Evolutionary conservation across 2,329 filamentous ascomycete species (phyloP).

Genomic region (Phoma sp.): DNA sequence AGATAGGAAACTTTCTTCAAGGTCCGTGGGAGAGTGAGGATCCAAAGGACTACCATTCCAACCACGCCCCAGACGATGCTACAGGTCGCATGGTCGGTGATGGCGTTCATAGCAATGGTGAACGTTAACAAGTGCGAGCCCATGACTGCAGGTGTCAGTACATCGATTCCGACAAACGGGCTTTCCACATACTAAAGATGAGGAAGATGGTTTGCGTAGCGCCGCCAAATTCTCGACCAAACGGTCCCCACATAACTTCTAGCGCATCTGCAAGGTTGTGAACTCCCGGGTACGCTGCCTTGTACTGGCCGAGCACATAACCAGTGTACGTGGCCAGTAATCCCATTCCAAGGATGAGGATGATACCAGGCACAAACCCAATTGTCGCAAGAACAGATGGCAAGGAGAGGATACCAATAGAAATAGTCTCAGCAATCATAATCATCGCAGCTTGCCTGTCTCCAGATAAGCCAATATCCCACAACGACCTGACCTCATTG

Average conservation of each 20-base stretch:
- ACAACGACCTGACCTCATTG: constrained; percentile 20
- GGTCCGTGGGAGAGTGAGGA: constrained; percentile 69
- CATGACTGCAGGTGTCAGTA: constrained; percentile 10
- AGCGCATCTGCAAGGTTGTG: constrained; percentile 67
- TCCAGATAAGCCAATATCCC: neutral
- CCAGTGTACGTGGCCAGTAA: constrained; percentile 65
- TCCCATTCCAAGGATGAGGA: constrained; percentile 62
- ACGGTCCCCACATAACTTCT: constrained; percentile 64
- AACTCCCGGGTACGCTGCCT: constrained; percentile 60
- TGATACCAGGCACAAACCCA: constrained; percentile 61
- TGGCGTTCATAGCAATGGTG: constrained; percentile 69
- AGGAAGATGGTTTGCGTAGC: constrained; percentile 69
- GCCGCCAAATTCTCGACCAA: constrained; percentile 69
- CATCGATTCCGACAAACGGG: neutral
- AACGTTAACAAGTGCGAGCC: constrained; percentile 75
- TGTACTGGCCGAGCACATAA: constrained; percentile 66
- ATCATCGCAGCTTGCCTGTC: constrained; percentile 30
- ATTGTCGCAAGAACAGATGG: constrained; percentile 60
- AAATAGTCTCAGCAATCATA: constrained; percentile 66
- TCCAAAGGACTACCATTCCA: constrained; percentile 64
- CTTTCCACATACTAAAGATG: constrained; percentile 64
- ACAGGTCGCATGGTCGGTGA: constrained; percentile 67
- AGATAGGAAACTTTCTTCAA: constrained; percentile 68
- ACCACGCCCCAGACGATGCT: constrained; percentile 70
- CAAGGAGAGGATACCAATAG: constrained; percentile 60